A percentile compares a stretch with the other conserved stretches of the same genome.
phyloP scores from a whole-genome alignment of 257 asterid species.

The Solanum chmielewskii region DNA sequence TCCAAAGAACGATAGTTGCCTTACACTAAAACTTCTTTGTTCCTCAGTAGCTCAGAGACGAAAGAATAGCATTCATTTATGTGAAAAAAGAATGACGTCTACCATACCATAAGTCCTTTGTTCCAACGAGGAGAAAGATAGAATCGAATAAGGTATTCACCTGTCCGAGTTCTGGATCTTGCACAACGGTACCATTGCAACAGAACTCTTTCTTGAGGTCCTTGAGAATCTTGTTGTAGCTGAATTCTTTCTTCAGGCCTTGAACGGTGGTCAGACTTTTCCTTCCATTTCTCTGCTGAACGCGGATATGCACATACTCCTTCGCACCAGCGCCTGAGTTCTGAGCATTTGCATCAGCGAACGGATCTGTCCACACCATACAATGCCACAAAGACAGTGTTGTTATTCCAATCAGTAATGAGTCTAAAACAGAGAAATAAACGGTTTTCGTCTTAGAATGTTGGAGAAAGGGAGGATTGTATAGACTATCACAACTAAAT shows the following conservation, averaged over 20 bases:
- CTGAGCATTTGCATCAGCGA: slow-evolving; percentile 3
- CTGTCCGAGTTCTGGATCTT: slow-evolving; percentile 2
- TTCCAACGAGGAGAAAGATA: background rate
- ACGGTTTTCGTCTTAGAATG: background rate
- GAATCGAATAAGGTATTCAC: background rate
- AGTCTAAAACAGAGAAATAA: background rate
- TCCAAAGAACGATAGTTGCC: background rate
- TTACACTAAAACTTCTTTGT: background rate
- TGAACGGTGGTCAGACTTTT: slow-evolving; percentile 9
- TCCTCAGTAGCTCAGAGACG: background rate
- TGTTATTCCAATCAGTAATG: background rate
- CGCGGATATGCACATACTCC: slow-evolving; percentile 5
- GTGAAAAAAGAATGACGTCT: background rate
- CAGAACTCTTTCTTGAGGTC: background rate
- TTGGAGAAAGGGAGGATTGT: background rate
- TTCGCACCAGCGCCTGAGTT: slow-evolving; percentile 8
- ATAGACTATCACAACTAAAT: background rate
- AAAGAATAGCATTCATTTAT: background rate
- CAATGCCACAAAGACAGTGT: background rate
- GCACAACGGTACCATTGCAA: slow-evolving; percentile 2
- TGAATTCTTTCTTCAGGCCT: slow-evolving; percentile 3
- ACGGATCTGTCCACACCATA: background rate
- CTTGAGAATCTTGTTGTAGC: background rate
- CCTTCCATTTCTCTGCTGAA: slow-evolving; percentile 8
- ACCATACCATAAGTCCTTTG: background rate